phyloP scores from a whole-genome alignment of 768 basidiomycete species.

The Tylopilus balloui region DNA sequence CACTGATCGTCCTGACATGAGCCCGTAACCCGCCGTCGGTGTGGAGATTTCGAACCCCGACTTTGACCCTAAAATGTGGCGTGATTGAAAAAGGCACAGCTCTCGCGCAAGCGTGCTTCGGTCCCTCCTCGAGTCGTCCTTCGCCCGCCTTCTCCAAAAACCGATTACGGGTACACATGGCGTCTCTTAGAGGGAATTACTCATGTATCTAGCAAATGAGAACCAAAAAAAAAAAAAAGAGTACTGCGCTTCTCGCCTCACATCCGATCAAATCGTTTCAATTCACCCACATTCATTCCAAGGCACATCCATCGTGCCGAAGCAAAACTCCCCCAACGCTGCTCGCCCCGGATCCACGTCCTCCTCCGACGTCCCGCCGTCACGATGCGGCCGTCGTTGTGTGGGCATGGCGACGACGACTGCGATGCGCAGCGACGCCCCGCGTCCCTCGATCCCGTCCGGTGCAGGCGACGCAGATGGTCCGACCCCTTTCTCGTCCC shows the following conservation, averaged over 20 bases:
- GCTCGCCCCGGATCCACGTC: conserved; percentile 15
- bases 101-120: too few species aligned
- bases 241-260: neutral
- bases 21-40: neutral
- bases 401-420: conserved; percentile 42
- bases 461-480: neutral
- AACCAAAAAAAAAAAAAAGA: too few species aligned
- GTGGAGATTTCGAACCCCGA: too few species aligned
- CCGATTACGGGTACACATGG: too few species aligned
- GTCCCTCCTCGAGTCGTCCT: too few species aligned
- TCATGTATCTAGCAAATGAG: too few species aligned
- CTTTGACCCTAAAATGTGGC: too few species aligned
- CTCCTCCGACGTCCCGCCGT: neutral
- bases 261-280: neutral
- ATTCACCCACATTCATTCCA: conserved; percentile 9
- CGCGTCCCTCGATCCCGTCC: conserved; percentile 5
- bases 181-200: too few species aligned
- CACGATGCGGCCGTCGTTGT: neutral
- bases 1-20: neutral
- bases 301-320: conserved; percentile 22
- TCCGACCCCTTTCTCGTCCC: neutral
- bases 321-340: conserved; percentile 34
- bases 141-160: too few species aligned
- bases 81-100: too few species aligned
- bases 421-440: conserved; percentile 33